Base-by-base conservation (phyloP, 2,329 filamentous ascomycete genomes). In the Colletotrichum cuscutae region DNA sequence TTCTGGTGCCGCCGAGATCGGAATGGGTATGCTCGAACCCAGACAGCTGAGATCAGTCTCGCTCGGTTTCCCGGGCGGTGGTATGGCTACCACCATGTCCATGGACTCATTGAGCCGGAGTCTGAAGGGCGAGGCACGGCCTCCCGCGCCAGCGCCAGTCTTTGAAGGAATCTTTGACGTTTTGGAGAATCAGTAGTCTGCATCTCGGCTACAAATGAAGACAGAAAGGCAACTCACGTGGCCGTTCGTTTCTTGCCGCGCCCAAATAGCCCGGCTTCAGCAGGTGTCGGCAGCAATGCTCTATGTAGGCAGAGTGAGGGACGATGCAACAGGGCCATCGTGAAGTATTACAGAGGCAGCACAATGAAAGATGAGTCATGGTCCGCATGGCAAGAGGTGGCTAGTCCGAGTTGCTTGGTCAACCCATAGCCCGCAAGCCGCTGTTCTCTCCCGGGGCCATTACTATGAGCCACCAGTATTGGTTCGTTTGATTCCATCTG, bases 131-230 rank as follows among this genome's bases (percentile, higher is more conserved):
- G 67, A 73, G 5, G 22, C 32, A 35, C 52, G 66, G 22, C 62
- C 70, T 11, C 11, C 30, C 8, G 28, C 60, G 11, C 52, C 62
- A 12, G n/a, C 49, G 8, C 22, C 54, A 5, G 71, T 73, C 2
- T 70, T 70, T 26, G 71, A 73, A 46, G 71, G 71, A 12, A 73
- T 73, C 13, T 71, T 71, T 30, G 71, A 73, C 32, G 71, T 73
- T 46, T 59, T 73, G 35, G 61, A 73, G 26, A 73, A 73, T 49
- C 42, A 65, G 28, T 73, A 24, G 62, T 12, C 8, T 12, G 12
- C 24, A 24, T n/a, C 54, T 28, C 15, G 26, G 24, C 24, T n/a
- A 24, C 9, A 7, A 54, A 24, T 19, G 42, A 2, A n/a, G 42
- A 49, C 19, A 19, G 11, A 0, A 9, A 49, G 19, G 19, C 5